Percentiles rank a stretch among this genome's conserved stretches.
Conservation (phyloP, 805 yeast genomes). For the Wickerhamomyces bovis region DNA sequence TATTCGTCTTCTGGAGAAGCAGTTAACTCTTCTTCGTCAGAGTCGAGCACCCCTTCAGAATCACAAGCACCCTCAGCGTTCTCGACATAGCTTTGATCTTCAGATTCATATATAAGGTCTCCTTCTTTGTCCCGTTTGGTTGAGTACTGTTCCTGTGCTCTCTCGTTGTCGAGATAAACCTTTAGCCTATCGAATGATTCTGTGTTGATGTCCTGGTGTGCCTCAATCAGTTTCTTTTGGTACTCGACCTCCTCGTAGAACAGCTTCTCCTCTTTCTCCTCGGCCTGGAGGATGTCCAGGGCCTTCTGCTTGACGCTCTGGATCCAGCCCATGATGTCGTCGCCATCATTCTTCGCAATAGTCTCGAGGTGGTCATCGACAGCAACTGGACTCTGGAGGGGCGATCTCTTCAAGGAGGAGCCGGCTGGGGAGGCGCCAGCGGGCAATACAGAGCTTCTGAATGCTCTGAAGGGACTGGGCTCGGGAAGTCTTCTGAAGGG, state of each 20-base stretch:
- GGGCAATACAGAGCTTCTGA: not conserved
- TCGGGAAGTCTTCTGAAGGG: constrained; percentile 22
- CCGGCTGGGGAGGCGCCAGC: not conserved
- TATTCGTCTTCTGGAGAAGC: not conserved
- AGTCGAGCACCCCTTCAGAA: not conserved
- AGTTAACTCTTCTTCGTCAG: not conserved
- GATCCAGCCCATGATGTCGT: constrained; percentile 30
- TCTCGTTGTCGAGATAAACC: constrained; percentile 9
- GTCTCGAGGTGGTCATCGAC: no score
- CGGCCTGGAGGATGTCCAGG: constrained; percentile 24
- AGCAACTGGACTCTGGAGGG: not conserved
- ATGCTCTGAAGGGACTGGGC: constrained; percentile 4
- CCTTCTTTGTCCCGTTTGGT: not conserved
- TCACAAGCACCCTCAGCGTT: not conserved
- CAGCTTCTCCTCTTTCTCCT: constrained; percentile 30
- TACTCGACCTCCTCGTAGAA: constrained; percentile 30
- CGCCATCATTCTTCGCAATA: constrained; percentile 4
- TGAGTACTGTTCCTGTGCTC: not conserved
- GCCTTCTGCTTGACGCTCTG: constrained; percentile 29
- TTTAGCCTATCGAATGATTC: constrained; percentile 22
- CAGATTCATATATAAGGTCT: constrained; percentile 4
- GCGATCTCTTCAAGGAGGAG: not conserved
- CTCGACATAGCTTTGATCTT: not conserved
- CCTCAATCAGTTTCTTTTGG: constrained; percentile 23
- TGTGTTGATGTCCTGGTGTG: constrained; percentile 17